Base-by-base conservation (phyloP, 306 rosid species). In the Leucaena leucocephala region DNA sequence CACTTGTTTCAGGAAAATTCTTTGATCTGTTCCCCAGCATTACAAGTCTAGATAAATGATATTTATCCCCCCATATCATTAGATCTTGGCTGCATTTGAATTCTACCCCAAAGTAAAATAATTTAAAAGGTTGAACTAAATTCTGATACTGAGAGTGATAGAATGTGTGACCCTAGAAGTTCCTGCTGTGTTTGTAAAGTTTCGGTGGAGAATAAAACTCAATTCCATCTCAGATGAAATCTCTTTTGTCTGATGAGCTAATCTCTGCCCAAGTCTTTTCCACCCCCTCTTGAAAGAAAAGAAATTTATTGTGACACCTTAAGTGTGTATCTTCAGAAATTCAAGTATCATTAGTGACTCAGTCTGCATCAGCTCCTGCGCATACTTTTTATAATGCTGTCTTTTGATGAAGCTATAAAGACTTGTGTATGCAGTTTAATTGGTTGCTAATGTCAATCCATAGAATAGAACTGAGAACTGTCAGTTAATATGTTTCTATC, bases 171-270 rank as follows among this genome's bases (percentile, higher is more conserved):
- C 48, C 44, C 58, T 76, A 52, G 69, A 64, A 64, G 76, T 45
- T 57, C 44, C 36, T 64, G 78, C 55, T 52, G 21, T 63, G 44
- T 63, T 71, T 63, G 17, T 19, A n/a, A 44, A 54, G 66, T 66
- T 74, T 43, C 65, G 71, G 71, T 49, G 61, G 74, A 21, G 54
- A 71, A 50, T 42, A 54, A 72, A 35, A 21, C 74, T 68, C 13
- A 16, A 19, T 35, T 65, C 34, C 38, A 61, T 64, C 38, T 21
- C 72, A 72, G n/a, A 57, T 58, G n/a, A 48, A 34, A 45, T 55
- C 67, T 82, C 48, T 10, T 39, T 67, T 49, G 49, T 82, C 66
- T 65, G 61, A 17, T 72, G 66, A 54, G 66, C 34, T 65, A 42
- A 17, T 77, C 71, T 36, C 48, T 78, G 40, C 79, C 19, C 12